phyloP scores from a whole-genome alignment of 225 moss, liverwort and hornwort genomes.

The Polytrichum commune region DNA sequence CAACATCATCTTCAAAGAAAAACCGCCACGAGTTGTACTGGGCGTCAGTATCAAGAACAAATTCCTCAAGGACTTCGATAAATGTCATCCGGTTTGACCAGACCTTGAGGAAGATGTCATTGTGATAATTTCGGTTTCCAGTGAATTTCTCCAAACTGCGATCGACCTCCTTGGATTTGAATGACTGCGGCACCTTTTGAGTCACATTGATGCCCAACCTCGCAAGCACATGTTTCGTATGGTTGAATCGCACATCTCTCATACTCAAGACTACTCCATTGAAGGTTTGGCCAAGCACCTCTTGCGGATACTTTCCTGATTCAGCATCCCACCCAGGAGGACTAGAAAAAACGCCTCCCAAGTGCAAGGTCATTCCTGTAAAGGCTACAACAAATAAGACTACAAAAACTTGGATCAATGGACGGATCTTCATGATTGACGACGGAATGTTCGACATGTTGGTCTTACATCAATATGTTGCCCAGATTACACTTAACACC shows the following conservation, averaged over 20 bases:
- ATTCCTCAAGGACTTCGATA: conserved; percentile 26
- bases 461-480: conserved; percentile 11
- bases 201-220: conserved; percentile 26
- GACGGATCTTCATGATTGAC: conserved; percentile 27
- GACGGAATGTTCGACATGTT: neutral
- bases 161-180: conserved; percentile 30
- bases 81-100: conserved; percentile 65
- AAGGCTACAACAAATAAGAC: conserved; percentile 27
- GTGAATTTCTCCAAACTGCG: conserved; percentile 19
- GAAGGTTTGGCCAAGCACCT: neutral
- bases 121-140: conserved; percentile 26
- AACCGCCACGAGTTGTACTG: conserved; percentile 35
- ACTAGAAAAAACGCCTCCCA: neutral
- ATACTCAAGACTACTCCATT: conserved; percentile 45
- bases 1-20: conserved; percentile 54
- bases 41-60: conserved; percentile 29
- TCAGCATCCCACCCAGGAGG: neutral
- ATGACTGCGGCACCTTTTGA: conserved; percentile 32
- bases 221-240: conserved; percentile 28
- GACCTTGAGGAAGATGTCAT: conserved; percentile 19
- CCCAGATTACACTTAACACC: too few species aligned
- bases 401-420: conserved; percentile 24
- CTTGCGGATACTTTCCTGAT: neutral
- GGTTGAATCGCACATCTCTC: conserved; percentile 28
- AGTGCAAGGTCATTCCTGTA: conserved; percentile 14